These are phyloP conservation scores for Trypanosoma congolense DNA, from an alignment of 208 protist species.

Conservation along the genomic window DNA sequence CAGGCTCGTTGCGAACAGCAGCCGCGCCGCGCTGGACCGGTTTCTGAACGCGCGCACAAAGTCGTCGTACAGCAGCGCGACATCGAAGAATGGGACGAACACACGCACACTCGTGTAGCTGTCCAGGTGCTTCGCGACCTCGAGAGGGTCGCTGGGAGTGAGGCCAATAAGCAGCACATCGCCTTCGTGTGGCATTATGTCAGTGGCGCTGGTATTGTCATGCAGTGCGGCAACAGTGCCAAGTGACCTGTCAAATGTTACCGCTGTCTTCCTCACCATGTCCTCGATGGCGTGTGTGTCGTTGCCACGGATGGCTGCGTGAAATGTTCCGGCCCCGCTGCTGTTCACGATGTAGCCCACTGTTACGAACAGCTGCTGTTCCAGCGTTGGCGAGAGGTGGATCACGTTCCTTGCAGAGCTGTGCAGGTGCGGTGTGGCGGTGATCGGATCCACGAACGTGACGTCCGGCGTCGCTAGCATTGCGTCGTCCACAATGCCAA, in stretches of 20 bases:
- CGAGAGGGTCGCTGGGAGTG: conserved; percentile 6
- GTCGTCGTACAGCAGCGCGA: conserved; percentile 25
- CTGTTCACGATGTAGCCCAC: not conserved
- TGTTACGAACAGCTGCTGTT: conserved; percentile 8
- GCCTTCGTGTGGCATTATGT: not conserved
- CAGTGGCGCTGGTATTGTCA: not conserved
- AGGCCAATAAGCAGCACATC: conserved; percentile 21
- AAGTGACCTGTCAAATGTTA: conserved; percentile 12
- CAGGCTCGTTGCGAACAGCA: conserved; percentile 40
- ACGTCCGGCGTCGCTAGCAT: not conserved
- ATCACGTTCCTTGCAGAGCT: not conserved
- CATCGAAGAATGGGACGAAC: conserved; percentile 32
- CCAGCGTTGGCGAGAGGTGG: conserved; percentile 1
- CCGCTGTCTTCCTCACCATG: not conserved
- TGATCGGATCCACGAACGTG: conserved; percentile 4
- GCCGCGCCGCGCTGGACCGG: conserved; percentile 8
- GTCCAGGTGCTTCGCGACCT: conserved; percentile 18
- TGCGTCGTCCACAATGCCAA: not conserved
- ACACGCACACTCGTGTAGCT: conserved; percentile 13
- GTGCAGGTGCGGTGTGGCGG: not conserved
- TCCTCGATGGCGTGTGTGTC: not conserved
- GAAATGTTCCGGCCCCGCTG: not conserved
- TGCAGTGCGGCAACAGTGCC: conserved; percentile 1
- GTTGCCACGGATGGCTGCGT: not conserved
- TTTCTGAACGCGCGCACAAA: conserved; percentile 23